Conservation (phyloP, 345 rosid genomes). For the Pistacia atlantica region DNA sequence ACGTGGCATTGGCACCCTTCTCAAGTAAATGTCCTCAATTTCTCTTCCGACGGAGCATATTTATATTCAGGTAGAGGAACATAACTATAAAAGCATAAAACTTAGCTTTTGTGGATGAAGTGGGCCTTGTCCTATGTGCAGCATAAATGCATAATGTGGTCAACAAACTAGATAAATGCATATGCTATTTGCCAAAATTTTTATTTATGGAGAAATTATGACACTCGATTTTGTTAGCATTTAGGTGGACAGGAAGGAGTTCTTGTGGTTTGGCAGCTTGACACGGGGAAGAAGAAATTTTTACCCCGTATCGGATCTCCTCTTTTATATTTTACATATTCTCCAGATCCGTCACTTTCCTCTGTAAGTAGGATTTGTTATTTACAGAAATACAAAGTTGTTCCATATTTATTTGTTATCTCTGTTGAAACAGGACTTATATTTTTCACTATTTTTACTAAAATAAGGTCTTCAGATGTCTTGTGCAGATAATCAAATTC, state of each 20-base stretch:
- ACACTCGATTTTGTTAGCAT: conserved; percentile 16
- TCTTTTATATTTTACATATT: conserved; percentile 63
- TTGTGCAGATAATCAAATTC: conserved; percentile 98
- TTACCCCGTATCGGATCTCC: conserved; percentile 96
- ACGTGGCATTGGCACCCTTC: conserved; percentile 95
- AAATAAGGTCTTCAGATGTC: conserved; percentile 59
- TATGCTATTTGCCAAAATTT: neutral
- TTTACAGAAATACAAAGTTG: neutral
- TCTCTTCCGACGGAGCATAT: conserved; percentile 95
- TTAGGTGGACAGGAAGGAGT: conserved; percentile 98
- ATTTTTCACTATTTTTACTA: conserved; percentile 23
- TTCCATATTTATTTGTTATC: conserved; percentile 10
- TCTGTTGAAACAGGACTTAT: neutral
- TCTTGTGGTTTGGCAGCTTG: conserved; percentile 96
- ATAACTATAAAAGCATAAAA: conserved; percentile 3
- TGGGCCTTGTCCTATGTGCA: neutral
- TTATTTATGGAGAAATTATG: neutral
- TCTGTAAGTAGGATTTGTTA: conserved; percentile 55
- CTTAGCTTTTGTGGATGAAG: neutral
- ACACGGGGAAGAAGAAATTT: conserved; percentile 93
- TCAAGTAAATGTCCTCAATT: conserved; percentile 63
- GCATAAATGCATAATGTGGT: neutral
- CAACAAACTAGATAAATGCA: neutral
- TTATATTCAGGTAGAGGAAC: conserved; percentile 69
- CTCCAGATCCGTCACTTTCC: conserved; percentile 84